Evolutionary conservation across 148 eudicot genomes (phyloP).

Genomic region (Amaranthus hypochondriacus): DNA sequence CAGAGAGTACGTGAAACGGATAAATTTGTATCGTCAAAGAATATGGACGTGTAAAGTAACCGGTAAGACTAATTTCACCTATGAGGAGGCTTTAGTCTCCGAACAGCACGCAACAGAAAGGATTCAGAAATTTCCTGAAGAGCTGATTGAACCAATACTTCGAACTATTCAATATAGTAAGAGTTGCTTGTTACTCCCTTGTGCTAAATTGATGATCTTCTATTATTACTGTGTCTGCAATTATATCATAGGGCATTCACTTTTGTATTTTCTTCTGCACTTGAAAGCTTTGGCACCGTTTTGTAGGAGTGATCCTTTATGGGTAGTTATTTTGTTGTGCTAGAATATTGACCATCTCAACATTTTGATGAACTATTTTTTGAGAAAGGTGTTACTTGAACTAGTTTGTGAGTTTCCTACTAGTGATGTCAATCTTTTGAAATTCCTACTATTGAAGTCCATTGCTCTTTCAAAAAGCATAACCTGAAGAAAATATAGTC

Average conservation of each 20-base stretch:
- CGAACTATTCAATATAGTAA: conserved; percentile 82
- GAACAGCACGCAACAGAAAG: conserved; percentile 72
- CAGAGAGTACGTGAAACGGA: conserved; percentile 83
- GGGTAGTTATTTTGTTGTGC: too few species aligned
- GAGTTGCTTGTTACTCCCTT: conserved; percentile 1
- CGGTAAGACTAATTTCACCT: conserved; percentile 74
- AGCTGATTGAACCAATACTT: conserved; percentile 62
- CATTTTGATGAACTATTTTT: too few species aligned
- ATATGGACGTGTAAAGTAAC: conserved; percentile 90
- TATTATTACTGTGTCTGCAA: background rate
- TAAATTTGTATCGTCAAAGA: conserved; percentile 75
- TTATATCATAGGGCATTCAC: background rate
- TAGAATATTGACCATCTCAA: too few species aligned
- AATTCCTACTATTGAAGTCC: too few species aligned
- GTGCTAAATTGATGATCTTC: background rate
- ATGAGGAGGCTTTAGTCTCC: conserved; percentile 87
- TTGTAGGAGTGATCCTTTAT: too few species aligned
- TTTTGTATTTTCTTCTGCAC: background rate
- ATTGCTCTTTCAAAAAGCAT: too few species aligned
- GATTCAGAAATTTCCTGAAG: conserved; percentile 72
- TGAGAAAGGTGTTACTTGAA: too few species aligned
- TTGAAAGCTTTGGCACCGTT: too few species aligned
- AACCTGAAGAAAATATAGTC: too few species aligned
- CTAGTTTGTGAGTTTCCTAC: too few species aligned
- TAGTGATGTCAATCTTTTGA: too few species aligned